These are phyloP conservation scores for Pseudogymnoascus sp. DNA, from an alignment of 2,329 filamentous ascomycete genomes.

Conservation along the genomic window DNA sequence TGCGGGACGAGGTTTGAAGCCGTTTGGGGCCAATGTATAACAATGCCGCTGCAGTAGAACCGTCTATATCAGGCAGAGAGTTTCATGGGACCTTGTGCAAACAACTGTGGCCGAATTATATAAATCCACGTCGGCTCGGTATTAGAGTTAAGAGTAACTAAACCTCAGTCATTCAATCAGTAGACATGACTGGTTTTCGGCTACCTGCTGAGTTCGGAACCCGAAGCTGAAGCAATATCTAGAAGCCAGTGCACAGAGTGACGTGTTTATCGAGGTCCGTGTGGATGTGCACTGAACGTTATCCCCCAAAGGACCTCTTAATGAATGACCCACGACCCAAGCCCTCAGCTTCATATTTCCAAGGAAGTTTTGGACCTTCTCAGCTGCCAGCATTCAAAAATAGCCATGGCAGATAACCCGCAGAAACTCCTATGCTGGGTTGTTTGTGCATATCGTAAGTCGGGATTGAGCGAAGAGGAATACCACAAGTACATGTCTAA, in stretches of 20 bases:
- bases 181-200: not conserved
- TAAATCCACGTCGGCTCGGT: not conserved
- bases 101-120: not conserved
- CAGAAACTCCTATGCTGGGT: not conserved
- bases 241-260: not conserved
- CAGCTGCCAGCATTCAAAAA: constrained; percentile 4
- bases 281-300: not conserved
- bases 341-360: not conserved
- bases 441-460: not conserved
- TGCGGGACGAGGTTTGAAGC: not conserved
- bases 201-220: not conserved
- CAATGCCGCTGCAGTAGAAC: not conserved
- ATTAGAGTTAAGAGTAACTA: not conserved
- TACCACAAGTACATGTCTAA: not conserved
- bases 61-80: not conserved
- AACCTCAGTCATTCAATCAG: not conserved
- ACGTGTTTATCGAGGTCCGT: not conserved
- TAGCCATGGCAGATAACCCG: constrained; percentile 18
- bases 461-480: not conserved
- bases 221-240: not conserved
- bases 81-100: not conserved
- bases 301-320: not conserved
- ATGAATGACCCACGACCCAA: not conserved
- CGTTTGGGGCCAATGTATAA: not conserved
- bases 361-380: not conserved